Evolutionary conservation across 768 basidiomycete genomes (phyloP).

Genomic region (Lactifluus subvellereus): DNA sequence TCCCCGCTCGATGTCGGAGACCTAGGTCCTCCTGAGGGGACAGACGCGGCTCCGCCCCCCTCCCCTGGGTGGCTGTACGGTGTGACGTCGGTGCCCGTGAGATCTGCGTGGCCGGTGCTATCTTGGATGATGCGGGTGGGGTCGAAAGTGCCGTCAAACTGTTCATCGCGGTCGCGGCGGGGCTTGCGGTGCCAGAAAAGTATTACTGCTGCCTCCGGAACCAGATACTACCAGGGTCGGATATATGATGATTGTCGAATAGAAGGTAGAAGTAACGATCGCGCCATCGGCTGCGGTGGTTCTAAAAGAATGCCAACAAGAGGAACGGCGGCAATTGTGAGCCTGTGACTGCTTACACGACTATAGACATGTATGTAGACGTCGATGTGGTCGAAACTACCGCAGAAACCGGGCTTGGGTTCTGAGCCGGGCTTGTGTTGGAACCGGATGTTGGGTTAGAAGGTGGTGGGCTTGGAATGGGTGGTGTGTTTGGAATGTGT

Average conservation of each 20-base stretch:
- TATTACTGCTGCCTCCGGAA: conserved; percentile 4
- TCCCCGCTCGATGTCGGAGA: not conserved
- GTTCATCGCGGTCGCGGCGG: too few relatives aligned
- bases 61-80: conserved; percentile 4
- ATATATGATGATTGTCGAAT: conserved; percentile 21
- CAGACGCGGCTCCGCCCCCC: too few relatives aligned
- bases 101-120: too few relatives aligned
- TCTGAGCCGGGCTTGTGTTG: too few relatives aligned
- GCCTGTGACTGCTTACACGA: too few relatives aligned
- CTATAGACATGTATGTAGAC: not conserved
- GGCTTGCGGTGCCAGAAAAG: too few relatives aligned
- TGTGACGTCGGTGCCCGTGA: conserved; percentile 9
- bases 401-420: not conserved
- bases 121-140: too few relatives aligned
- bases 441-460: not conserved
- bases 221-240: conserved; percentile 18
- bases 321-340: not conserved
- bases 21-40: too few relatives aligned
- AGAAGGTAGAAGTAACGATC: conserved; percentile 11
- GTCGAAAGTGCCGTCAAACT: not conserved
- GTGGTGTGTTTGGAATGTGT: too few relatives aligned
- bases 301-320: not conserved
- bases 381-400: not conserved
- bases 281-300: conserved; percentile 15
- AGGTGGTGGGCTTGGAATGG: too few relatives aligned